Evolutionary conservation across 2,329 filamentous ascomycete species (phyloP), one percentile per base, ranked within the genome.

Genomic region (Emmonsiellopsis sp.): DNA sequence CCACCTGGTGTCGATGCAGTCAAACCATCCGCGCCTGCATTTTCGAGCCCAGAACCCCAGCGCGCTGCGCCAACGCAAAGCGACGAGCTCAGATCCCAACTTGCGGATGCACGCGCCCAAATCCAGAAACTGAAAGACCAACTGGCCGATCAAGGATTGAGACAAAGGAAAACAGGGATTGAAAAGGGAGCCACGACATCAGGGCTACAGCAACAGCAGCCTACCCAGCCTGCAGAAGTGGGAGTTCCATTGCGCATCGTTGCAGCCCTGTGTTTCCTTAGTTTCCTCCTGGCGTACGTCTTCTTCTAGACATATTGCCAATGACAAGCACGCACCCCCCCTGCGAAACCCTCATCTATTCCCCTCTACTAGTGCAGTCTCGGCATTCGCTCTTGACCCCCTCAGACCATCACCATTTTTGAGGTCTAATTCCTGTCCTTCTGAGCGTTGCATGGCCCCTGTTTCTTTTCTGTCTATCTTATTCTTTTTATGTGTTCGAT

Each of bases 271-370:
- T 96, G 91, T 68, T 76, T 98, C 63, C 63, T 95, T 58, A 91
- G 88, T 76, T 98, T 98, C 75, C 73, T 98, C 66, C 80, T 97
- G 62, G 93, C 90, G 53, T 98, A 96, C 74, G 82, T 97, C 71
- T 90, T 98, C 77, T 98, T 98, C 73, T 98, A 84, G 78, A 39
- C 17, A 13, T 5, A 45, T 21, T 39, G n/a, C 6, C 42, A 32
- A 8, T 31, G 33, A 34, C 9, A 2, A 36, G 10, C 49, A 34
- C 32, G 11, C 39, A n/a, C 33, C 7, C 17, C 34, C 7, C 57
- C 60, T 56, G 43, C 55, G 45, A n/a, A 55, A 51, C 53, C 44
- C 53, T 54, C 53, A 48, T 47, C 44, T 54, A n/a, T 56, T 50
- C 42, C 33, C 50, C 48, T 57, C 48, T 59, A 58, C 56, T 53